Conservation (phyloP, 768 basidiomycete species). For the Coprinopsis strossmayeri region DNA sequence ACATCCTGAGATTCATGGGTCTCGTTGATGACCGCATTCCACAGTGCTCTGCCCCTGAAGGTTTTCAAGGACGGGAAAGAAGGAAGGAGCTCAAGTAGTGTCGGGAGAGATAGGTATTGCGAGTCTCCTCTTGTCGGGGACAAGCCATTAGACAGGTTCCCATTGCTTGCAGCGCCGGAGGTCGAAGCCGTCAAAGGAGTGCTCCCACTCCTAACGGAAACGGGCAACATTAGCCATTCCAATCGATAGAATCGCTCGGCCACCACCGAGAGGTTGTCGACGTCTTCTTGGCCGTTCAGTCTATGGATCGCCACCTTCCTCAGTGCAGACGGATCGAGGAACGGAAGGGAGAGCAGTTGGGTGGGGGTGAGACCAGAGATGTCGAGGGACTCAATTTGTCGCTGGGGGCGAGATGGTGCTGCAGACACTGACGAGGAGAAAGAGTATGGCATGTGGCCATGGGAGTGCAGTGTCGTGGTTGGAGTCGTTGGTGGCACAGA, state of each 20-base stretch:
- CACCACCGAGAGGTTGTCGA: slow-evolving; percentile 27
- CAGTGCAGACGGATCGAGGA: slow-evolving; percentile 23
- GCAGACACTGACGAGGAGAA: slow-evolving; percentile 10
- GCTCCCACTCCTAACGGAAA: slow-evolving; percentile 11
- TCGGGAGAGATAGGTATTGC: slow-evolving; percentile 20
- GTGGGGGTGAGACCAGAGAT: slow-evolving; percentile 23
- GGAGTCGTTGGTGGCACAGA: neutral
- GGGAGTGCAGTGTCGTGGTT: slow-evolving; percentile 15
- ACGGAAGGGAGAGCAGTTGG: slow-evolving; percentile 22
- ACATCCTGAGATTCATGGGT: no score
- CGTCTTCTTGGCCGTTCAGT: slow-evolving; percentile 21
- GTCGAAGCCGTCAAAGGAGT: neutral
- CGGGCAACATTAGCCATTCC: slow-evolving; percentile 33
- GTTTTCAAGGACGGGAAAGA: slow-evolving; percentile 36
- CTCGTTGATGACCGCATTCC: slow-evolving; percentile 26
- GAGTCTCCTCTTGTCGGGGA: neutral
- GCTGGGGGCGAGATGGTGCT: slow-evolving; percentile 13
- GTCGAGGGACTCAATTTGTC: slow-evolving; percentile 30
- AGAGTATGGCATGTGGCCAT: slow-evolving; percentile 16
- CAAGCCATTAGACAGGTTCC: no score
- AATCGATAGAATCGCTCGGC: slow-evolving; percentile 32
- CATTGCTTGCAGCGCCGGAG: no score
- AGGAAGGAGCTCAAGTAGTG: slow-evolving; percentile 34
- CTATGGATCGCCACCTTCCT: slow-evolving; percentile 26
- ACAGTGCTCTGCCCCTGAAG: slow-evolving; percentile 36